A percentile compares a stretch with the other conserved stretches of the same genome.
These are phyloP conservation scores for Russula sp. DNA, from an alignment of 768 basidiomycete genomes.

Conservation along the genomic window DNA sequence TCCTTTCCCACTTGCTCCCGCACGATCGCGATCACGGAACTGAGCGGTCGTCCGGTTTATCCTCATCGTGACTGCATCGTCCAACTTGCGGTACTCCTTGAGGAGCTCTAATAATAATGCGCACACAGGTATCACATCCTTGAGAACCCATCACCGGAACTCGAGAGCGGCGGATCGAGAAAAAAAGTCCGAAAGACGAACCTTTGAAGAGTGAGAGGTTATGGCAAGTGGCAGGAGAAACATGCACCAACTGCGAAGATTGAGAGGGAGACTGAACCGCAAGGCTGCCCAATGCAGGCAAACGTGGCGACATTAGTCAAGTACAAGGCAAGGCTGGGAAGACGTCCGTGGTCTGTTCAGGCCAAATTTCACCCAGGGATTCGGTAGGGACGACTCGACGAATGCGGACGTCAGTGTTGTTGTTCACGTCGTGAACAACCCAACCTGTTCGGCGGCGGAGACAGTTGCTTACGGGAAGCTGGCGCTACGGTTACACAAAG, in stretches of 20 bases:
- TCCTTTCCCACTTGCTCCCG: slow-evolving; percentile 37
- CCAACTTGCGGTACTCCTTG: slow-evolving; percentile 72
- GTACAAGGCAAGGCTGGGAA: background rate
- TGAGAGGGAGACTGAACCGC: slow-evolving; percentile 58
- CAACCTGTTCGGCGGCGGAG: slow-evolving; percentile 10
- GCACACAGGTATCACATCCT: background rate
- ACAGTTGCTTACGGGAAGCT: slow-evolving; percentile 18
- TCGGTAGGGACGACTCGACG: background rate
- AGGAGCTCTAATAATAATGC: slow-evolving; percentile 51
- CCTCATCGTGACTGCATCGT: slow-evolving; percentile 75
- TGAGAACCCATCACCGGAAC: slow-evolving; percentile 1
- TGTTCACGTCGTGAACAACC: background rate
- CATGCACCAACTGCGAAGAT: slow-evolving; percentile 57
- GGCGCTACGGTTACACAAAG: slow-evolving; percentile 2
- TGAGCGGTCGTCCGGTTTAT: slow-evolving; percentile 72
- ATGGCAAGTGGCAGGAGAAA: slow-evolving; percentile 66
- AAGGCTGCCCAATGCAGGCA: slow-evolving; percentile 54
- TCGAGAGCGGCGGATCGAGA: background rate
- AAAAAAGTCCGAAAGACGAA: slow-evolving; percentile 23
- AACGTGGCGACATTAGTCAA: slow-evolving; percentile 29
- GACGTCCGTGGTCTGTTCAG: background rate
- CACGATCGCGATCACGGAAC: slow-evolving; percentile 64
- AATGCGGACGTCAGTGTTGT: background rate
- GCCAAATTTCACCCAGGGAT: background rate
- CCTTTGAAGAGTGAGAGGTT: slow-evolving; percentile 76